These are phyloP conservation scores for Fusarium decemcellulare DNA, from an alignment of 2,329 filamentous ascomycete genomes.

Conservation along the genomic window DNA sequence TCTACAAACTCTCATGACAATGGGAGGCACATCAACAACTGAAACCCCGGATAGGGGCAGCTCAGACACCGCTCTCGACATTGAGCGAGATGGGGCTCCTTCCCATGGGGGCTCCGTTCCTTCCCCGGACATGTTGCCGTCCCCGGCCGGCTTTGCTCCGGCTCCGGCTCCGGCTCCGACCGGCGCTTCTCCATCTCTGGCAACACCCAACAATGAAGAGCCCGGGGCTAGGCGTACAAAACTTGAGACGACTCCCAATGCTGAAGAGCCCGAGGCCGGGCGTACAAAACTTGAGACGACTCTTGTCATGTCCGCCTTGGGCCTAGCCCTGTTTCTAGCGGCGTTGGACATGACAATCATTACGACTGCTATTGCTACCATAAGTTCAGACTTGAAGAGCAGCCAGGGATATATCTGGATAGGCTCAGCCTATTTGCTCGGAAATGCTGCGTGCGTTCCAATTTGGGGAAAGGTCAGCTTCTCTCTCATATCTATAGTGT, in stretches of 20 bases:
- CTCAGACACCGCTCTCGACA: slow-evolving; percentile 48
- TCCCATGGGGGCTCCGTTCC: slow-evolving; percentile 6
- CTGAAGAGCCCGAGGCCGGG: slow-evolving; percentile 50
- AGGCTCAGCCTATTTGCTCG: slow-evolving; percentile 80
- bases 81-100: slow-evolving; percentile 42
- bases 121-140: slow-evolving; percentile 18
- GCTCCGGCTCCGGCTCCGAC: slow-evolving; percentile 15
- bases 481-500: too few species aligned
- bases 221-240: too few species aligned
- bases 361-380: slow-evolving; percentile 77
- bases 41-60: slow-evolving; percentile 40
- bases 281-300: slow-evolving; percentile 56
- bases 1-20: slow-evolving; percentile 21
- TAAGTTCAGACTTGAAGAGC: slow-evolving; percentile 74
- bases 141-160: slow-evolving; percentile 14
- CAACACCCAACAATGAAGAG: too few species aligned
- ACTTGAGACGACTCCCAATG: slow-evolving; percentile 4
- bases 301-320: slow-evolving; percentile 59
- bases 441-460: slow-evolving; percentile 75
- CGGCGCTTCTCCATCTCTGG: too few species aligned
- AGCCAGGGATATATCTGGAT: slow-evolving; percentile 84
- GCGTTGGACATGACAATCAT: slow-evolving; percentile 74
- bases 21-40: slow-evolving; percentile 23
- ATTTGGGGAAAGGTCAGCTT: slow-evolving; percentile 74
- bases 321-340: slow-evolving; percentile 65